Base-by-base conservation (phyloP, 805 yeast genomes). In the Ogataea degrootiae region DNA sequence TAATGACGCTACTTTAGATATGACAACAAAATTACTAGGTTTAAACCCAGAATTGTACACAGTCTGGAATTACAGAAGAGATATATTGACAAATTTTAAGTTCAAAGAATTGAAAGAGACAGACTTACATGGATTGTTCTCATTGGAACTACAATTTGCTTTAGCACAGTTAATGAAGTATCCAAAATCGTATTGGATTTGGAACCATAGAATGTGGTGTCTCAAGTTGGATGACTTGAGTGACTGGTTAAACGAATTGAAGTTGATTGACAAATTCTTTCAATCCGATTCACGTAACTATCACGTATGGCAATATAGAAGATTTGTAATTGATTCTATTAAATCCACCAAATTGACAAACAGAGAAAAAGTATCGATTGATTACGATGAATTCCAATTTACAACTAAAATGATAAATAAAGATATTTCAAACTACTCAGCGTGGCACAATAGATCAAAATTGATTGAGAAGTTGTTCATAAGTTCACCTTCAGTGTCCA, bases 161-260 rank as follows among this genome's bases (percentile, higher is more conserved):
- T 71, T 83, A 69, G 65, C 62, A 0, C 77, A 81, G 53, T 66
- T 94, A 56, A 77, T 77, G 46, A 66, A 73, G 47, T 83, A 68
- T 54, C 98, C 99, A 1, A 94, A 94, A 63, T 88, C 91, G 37
- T 94, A 94, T 61, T 94, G 98, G 97, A 83, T 94, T 12, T 94
- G 98, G 97, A 86, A 83, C 56, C 97, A 94, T 62, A 73, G 99
- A 35, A 68, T 77, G 11, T 94, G 99, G 98, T 76, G 86, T 39
- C 66, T 92, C 37, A 74, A 77, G 34, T 61, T 71, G 17, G 77
- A 79, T 34, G 56, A 60, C 0, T 31, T 44, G 35, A 79, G 84
- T 11, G 68, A 83, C 45, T 89, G 95, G 94, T 63, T 70, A n/a
- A 62, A 59, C 33, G 99, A 94, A 63, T 66, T 94, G 57, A 72